A percentile compares a stretch with the other conserved stretches of the same genome.
phyloP scores from a whole-genome alignment of 1,139 yeast species.

The Candida sanyaensis region DNA sequence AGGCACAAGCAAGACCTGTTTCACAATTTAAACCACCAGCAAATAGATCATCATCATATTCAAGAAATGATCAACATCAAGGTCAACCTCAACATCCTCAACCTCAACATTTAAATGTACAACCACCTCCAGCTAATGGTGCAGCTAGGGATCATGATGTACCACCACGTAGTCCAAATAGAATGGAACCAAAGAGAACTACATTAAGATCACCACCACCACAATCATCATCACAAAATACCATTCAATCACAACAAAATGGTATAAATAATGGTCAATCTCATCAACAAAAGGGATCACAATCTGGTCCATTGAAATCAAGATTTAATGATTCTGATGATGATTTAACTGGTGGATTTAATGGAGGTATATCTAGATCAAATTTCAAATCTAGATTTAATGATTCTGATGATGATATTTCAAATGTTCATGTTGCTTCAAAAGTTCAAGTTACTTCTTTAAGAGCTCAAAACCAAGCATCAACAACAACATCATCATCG shows the following conservation, averaged over 20 bases:
- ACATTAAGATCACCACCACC: conserved; percentile 11
- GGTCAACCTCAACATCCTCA: not conserved
- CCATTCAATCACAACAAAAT: conserved; percentile 1
- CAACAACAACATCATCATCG: not conserved
- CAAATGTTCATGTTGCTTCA: not conserved
- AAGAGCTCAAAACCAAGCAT: conserved; percentile 5
- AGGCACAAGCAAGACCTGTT: conserved; percentile 46
- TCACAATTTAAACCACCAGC: conserved; percentile 38
- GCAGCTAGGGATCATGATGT: conserved; percentile 42
- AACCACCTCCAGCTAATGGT: conserved; percentile 28
- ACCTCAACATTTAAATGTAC: not conserved
- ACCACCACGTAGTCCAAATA: conserved; percentile 12
- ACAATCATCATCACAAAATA: conserved; percentile 7
- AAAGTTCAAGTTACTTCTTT: conserved; percentile 3
- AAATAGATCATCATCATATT: conserved; percentile 55
- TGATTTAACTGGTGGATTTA: conserved; percentile 4
- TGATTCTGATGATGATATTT: conserved; percentile 17
- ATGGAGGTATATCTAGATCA: conserved; percentile 2
- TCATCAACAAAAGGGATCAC: not conserved
- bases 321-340: conserved; percentile 15
- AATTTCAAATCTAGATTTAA: conserved; percentile 15
- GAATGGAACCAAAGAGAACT: conserved; percentile 8
- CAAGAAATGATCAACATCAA: conserved; percentile 29
- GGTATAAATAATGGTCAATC: not conserved
- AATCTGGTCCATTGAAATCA: conserved; percentile 6